Base-by-base conservation (phyloP, 495 filamentous ascomycete genomes). In the Lasiosphaeris hirsuta region DNA sequence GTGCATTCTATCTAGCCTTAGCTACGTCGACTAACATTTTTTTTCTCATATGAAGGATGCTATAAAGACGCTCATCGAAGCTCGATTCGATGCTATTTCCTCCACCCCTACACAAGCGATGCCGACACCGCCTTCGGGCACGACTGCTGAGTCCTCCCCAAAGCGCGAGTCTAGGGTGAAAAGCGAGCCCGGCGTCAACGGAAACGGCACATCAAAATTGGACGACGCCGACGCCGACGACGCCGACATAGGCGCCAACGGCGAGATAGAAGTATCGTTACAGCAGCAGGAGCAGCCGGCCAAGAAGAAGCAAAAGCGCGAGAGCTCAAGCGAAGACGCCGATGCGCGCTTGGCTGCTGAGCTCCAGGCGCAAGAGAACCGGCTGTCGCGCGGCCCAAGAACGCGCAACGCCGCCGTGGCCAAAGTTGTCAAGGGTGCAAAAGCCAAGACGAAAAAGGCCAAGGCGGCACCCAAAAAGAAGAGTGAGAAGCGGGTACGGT, bases 291-390 rank as follows among this genome's bases (percentile, higher is more conserved):
- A 30, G 5, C 74, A 77, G 6, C 77, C 75, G 7, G 73, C 81
- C n/a, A 67, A 68, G 68, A 78, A 80, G 70, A 78, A 76, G 61
- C 77, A 81, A 59, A 87, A 88, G 69, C 82, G 80, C 42, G 81
- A 78, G 56, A 71, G 68, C 63, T 72, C 66, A 34, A 70, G 60
- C 57, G 75, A 75, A 52, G 90, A 96, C 55, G 89, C 89, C 42
- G 93, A 97, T 71, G 92, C 92, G 11, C 79, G 85, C 8, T 81
- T 92, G 54, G 94, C 94, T 2, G 91, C 90, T 3, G 85, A 86
- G 68, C 78, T 98, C 33, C 94, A 98, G 72, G 94, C 91, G 2
- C 87, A 96, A 72, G 90, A 94, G 77, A 96, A 97, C 69, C 76
- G 83, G 56, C 77, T 84, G 34, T 68, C 71, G 4, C 74, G 75